phyloP scores from a whole-genome alignment of 441 rosid species.

The Gossypium schwendimanii region DNA sequence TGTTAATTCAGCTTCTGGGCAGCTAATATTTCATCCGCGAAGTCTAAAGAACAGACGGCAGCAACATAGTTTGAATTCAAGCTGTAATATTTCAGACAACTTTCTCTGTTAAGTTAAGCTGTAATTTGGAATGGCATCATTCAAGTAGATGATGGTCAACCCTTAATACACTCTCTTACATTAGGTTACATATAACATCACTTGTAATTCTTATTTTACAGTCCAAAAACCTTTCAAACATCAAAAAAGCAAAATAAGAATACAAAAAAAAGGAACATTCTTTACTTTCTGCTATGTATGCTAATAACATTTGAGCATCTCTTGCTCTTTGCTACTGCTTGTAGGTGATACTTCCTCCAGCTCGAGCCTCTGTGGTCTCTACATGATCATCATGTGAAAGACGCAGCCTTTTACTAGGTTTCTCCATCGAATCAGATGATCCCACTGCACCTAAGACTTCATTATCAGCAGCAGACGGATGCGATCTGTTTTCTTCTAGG shows the following conservation, averaged over 20 bases:
- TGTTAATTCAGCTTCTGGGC: background rate
- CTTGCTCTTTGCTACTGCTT: background rate
- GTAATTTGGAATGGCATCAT: background rate
- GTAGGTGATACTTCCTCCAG: background rate
- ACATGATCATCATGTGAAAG: background rate
- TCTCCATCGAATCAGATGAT: background rate
- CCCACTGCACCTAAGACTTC: background rate
- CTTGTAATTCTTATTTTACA: background rate
- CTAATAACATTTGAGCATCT: background rate
- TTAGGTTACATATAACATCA: background rate
- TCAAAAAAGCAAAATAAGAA: background rate
- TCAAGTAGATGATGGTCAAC: background rate
- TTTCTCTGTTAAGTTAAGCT: background rate
- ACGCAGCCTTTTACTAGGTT: background rate
- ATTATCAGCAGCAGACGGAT: background rate
- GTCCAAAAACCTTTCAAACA: background rate
- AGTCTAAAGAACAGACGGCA: background rate
- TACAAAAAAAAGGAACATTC: background rate
- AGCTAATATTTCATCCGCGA: background rate
- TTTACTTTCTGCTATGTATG: background rate
- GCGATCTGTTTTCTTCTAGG: background rate
- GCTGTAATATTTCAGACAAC: background rate
- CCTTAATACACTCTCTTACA: background rate
- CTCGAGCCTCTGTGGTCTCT: background rate
- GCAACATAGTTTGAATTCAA: background rate